Evolutionary conservation across 1,284 basidiomycete genomes (phyloP), one percentile per base, ranked within the genome.

Genomic region (Irpex lacteus): DNA sequence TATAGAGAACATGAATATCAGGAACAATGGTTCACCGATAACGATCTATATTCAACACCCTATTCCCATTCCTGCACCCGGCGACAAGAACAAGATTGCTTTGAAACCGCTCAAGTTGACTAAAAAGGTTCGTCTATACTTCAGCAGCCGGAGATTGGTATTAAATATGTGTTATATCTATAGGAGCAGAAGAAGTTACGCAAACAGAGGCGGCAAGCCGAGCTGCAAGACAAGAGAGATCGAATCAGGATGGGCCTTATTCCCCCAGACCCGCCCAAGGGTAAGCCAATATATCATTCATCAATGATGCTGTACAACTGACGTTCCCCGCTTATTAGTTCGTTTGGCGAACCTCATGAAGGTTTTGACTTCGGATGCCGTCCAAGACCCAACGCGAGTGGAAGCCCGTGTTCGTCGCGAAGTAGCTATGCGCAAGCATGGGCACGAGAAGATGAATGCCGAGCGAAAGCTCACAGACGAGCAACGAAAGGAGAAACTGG

Each of bases 111-210:
- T 98, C 67, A 97, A 94, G 85, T 78, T 98, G 69, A 98, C 96
- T 4, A 92, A 90, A 78, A 95, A 92, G 85, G 90, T 82, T 38
- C 4, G 77, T 60, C 9, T 26, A 15, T 36, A 8, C 7, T 21
- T 6, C 8, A 13, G 7, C 38, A 34, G 19, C n/a, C 56, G 21
- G 15, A 58, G 21, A 9, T 38, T 47, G 56, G 19, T 58, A 40
- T 26, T 34, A 19, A 19, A 32, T 60, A 56, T 59, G 49, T 60
- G 49, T 18, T 34, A 38, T 56, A 50, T 68, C 7, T 73, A 59
- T 68, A 92, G 86, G 97, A 99, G 76, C 90, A 93, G 83, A 98
- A 97, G 87, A 99, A 99, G 84, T 91, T 98, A 88, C 81, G 97
- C 66, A 91, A 94, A 74, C 88, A 96, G 73, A 84, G 93, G 58